phyloP scores from a whole-genome alignment of 1,284 basidiomycete genomes.

The Termitomyces sp. region DNA sequence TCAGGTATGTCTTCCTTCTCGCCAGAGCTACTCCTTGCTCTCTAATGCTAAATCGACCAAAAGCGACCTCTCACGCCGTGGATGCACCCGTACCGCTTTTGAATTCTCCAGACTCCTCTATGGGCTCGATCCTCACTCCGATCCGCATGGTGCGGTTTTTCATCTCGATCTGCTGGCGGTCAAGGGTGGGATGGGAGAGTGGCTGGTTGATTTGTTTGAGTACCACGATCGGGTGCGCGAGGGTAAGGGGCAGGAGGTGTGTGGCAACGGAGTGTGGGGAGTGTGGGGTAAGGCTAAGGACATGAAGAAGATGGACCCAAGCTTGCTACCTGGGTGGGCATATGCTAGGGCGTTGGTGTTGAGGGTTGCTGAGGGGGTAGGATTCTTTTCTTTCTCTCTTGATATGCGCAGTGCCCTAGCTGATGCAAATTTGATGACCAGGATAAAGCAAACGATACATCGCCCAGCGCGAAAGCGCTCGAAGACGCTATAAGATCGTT shows the following conservation, averaged over 20 bases:
- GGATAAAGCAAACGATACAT: conserved; percentile 34
- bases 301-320: conserved; percentile 44
- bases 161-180: conserved; percentile 82
- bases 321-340: conserved; percentile 72
- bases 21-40: too few species aligned
- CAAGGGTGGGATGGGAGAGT: conserved; percentile 74
- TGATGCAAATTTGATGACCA: conserved; percentile 18
- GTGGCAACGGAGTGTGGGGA: conserved; percentile 21
- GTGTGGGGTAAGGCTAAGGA: conserved; percentile 29
- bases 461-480: conserved; percentile 57
- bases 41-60: background rate
- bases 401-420: background rate
- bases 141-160: conserved; percentile 82
- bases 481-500: conserved; percentile 70
- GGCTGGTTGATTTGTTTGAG: conserved; percentile 70
- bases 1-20: conserved; percentile 46
- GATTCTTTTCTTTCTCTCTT: conserved; percentile 13
- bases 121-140: conserved; percentile 75
- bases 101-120: conserved; percentile 83
- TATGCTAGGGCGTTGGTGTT: conserved; percentile 75
- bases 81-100: conserved; percentile 83
- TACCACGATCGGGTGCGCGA: conserved; percentile 32
- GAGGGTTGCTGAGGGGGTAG: conserved; percentile 53
- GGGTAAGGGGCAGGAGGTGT: conserved; percentile 8
- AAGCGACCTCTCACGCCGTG: conserved; percentile 78